Conservation (phyloP, 768 basidiomycete genomes). For the Amyloporia xantha region DNA sequence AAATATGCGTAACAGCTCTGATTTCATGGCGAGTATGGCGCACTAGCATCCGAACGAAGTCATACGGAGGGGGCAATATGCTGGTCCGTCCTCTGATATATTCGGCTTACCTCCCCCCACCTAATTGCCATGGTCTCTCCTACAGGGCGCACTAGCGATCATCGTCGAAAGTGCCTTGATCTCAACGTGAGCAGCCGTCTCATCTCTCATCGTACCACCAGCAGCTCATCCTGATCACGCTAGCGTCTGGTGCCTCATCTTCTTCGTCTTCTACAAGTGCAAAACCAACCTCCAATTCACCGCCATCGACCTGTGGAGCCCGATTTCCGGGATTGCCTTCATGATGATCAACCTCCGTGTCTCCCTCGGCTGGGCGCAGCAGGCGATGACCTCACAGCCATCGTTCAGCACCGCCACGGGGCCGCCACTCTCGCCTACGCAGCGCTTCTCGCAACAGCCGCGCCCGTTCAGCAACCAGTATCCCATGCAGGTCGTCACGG, state of each 20-base stretch:
- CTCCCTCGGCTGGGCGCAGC: constrained; percentile 4
- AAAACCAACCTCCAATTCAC: background rate
- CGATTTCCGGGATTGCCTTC: constrained; percentile 3
- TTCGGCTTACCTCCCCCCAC: no score
- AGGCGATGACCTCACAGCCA: background rate
- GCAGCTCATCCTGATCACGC: background rate
- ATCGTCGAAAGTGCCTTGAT: constrained; percentile 1
- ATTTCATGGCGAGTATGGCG: constrained; percentile 4
- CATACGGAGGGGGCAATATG: background rate
- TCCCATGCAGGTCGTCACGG: background rate
- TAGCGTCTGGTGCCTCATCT: constrained; percentile 1
- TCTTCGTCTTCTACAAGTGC: background rate
- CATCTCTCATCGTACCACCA: background rate
- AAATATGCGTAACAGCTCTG: background rate
- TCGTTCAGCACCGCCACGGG: background rate
- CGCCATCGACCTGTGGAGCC: constrained; percentile 5
- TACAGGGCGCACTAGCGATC: constrained; percentile 1
- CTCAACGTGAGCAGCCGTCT: background rate
- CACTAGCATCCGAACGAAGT: background rate
- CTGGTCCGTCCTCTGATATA: background rate
- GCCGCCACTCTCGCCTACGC: background rate
- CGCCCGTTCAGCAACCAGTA: background rate
- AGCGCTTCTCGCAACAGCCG: background rate
- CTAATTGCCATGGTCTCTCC: background rate
- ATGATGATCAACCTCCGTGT: constrained; percentile 6